Conservation (phyloP, 352 stramenopile genomes). For the Pythium diclinum region DNA sequence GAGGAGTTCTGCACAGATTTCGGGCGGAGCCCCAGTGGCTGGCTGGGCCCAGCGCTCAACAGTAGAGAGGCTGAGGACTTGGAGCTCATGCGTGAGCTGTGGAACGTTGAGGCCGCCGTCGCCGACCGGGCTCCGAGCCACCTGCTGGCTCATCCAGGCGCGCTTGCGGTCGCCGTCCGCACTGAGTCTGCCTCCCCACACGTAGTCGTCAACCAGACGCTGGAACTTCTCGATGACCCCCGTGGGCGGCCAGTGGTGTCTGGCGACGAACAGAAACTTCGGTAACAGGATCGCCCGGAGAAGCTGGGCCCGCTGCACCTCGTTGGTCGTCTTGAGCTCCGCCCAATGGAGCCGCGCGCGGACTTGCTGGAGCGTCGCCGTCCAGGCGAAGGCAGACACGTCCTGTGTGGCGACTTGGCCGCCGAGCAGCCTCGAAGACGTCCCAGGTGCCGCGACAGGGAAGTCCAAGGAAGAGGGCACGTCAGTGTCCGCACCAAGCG, state of each 20-base stretch:
- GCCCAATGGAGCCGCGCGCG: background rate
- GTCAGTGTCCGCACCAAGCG: no score
- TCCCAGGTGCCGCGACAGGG: background rate
- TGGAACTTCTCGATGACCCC: background rate
- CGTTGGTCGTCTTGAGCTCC: slow-evolving; percentile 10
- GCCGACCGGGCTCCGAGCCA: background rate
- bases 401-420: background rate
- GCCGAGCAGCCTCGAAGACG: background rate
- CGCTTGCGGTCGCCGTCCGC: background rate
- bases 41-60: background rate
- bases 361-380: background rate
- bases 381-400: background rate
- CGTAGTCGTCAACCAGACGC: background rate
- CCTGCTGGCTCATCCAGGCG: background rate
- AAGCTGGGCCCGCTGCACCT: background rate
- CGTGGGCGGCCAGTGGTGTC: slow-evolving; percentile 4
- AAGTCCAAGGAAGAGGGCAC: no score
- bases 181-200: background rate
- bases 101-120: background rate
- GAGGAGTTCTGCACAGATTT: no score
- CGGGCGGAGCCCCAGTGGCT: no score
- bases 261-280: slow-evolving; percentile 8
- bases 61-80: background rate
- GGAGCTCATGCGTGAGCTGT: background rate
- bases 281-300: background rate